phyloP scores from a whole-genome alignment of 2,329 filamentous ascomycete genomes.

The Aspergillus pseudoglaucus region DNA sequence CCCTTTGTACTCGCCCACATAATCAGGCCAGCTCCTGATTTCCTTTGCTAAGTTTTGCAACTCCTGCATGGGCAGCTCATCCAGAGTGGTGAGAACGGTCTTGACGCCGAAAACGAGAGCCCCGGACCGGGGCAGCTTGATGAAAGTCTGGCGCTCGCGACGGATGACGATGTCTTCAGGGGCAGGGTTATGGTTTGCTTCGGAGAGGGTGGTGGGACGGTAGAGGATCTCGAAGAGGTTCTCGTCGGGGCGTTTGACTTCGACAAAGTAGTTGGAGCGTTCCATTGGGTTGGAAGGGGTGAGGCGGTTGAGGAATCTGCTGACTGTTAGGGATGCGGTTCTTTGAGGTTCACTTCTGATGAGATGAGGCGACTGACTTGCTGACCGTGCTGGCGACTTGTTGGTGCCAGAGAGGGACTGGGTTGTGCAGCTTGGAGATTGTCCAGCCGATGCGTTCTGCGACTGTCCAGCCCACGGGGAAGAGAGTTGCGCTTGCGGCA shows the following conservation, averaged over 20 bases:
- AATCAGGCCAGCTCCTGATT: conserved; percentile 40
- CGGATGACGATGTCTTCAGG: conserved; percentile 42
- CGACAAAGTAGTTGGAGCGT: conserved; percentile 46
- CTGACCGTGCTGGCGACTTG: conserved; percentile 39
- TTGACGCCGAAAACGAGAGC: conserved; percentile 47
- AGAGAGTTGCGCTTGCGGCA: conserved; percentile 47
- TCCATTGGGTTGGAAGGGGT: conserved; percentile 42
- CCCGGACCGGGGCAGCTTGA: conserved; percentile 36
- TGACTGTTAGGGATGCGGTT: too few relatives aligned
- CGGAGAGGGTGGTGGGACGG: conserved; percentile 35
- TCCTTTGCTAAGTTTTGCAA: conserved; percentile 38
- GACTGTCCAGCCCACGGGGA: conserved; percentile 49
- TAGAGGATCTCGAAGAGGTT: conserved; percentile 40
- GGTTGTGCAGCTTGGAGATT: conserved; percentile 42
- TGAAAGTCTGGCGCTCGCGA: conserved; percentile 47
- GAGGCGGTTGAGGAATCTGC: conserved; percentile 43
- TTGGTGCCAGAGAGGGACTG: conserved; percentile 46
- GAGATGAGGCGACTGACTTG: too few relatives aligned
- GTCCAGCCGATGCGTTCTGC: conserved; percentile 44
- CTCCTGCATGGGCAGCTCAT: conserved; percentile 36
- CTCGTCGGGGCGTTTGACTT: conserved; percentile 36
- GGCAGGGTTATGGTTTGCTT: conserved; percentile 30
- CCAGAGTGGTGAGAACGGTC: conserved; percentile 39
- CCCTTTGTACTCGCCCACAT: conserved; percentile 42
- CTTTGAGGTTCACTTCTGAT: too few relatives aligned